phyloP scores from a whole-genome alignment of 345 rosid species.

The Psidium guajava region DNA sequence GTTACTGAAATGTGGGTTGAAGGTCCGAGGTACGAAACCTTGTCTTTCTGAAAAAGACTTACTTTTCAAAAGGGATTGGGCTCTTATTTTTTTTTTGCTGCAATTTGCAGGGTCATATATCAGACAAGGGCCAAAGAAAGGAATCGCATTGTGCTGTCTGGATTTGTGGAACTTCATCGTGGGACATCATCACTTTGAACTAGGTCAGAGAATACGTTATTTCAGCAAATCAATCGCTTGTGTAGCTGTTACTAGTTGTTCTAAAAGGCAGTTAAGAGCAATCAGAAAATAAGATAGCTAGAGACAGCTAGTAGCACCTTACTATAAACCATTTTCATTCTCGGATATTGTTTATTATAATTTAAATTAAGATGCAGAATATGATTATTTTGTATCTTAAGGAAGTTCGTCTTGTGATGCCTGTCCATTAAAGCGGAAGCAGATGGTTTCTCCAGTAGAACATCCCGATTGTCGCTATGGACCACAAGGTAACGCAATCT shows the following conservation, averaged over 20 bases:
- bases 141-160: constrained; percentile 49
- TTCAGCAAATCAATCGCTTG: background rate
- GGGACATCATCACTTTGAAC: constrained; percentile 35
- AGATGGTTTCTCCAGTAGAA: background rate
- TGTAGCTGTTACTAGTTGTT: background rate
- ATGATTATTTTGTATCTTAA: background rate
- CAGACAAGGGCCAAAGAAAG: constrained; percentile 64
- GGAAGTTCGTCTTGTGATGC: background rate
- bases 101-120: constrained; percentile 50
- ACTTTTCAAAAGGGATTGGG: background rate
- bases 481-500: background rate
- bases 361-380: background rate
- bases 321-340: background rate
- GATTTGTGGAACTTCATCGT: constrained; percentile 48
- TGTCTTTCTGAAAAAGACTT: background rate
- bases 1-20: constrained; percentile 83
- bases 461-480: background rate
- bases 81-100: background rate
- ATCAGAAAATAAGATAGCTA: background rate
- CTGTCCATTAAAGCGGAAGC: background rate
- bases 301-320: background rate
- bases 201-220: background rate
- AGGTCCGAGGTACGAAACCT: constrained; percentile 42
- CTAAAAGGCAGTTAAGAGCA: background rate
- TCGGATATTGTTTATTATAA: background rate